Evolutionary conservation across 1,284 basidiomycete species (phyloP), one percentile per base, ranked within the genome.

Genomic region (Pseudozyma flocculosa): DNA sequence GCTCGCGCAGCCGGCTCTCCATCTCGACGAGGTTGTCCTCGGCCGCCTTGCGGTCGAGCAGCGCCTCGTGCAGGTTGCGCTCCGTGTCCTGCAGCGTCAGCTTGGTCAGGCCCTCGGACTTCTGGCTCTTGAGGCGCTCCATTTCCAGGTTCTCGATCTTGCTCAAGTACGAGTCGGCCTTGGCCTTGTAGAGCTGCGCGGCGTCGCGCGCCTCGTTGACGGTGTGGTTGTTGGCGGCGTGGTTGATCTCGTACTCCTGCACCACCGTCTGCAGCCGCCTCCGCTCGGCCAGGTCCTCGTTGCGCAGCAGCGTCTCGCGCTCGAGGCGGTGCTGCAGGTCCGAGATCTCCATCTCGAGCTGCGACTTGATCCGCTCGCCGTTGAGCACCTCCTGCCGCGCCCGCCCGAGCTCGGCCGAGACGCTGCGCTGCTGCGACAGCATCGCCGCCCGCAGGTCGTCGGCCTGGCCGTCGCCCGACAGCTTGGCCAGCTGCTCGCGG

Each of bases 381-480:
- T 81, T 77, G 86, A 84, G 82, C 86, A 87, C 64, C 85, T 86
- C 42, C 81, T 80, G 86, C 85, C 87, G 85, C 24, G 86, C 82
- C 34, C 85, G 85, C 58, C 83, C 84, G n/a, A 85, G 79, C 57
- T 87, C 85, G 24, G 84, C 82, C 23, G 83, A 82, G 49, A 87
- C 84, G 1, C 85, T 82, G 26, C 82, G 81, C 30, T 82, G 82
- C 41, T 85, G 85, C 32, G 36, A 19, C 13, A 54, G 85, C 85
- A 53, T 86, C 83, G 3, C 60, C 53, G 23, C 21, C 2, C 50
- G 30, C 29, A 48, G 50, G 13, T 53, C 50, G 14, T 53, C 50
- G n/a, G 24, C 19, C 21, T 30, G 10, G n/a, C 40, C 47, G 19
- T 34, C 47, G n/a, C 38, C 36, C 15, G 40, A 42, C 2, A 46